Evolutionary conservation across 225 moss, liverwort and hornwort species (phyloP).

Genomic region (Climacium dendroides): DNA sequence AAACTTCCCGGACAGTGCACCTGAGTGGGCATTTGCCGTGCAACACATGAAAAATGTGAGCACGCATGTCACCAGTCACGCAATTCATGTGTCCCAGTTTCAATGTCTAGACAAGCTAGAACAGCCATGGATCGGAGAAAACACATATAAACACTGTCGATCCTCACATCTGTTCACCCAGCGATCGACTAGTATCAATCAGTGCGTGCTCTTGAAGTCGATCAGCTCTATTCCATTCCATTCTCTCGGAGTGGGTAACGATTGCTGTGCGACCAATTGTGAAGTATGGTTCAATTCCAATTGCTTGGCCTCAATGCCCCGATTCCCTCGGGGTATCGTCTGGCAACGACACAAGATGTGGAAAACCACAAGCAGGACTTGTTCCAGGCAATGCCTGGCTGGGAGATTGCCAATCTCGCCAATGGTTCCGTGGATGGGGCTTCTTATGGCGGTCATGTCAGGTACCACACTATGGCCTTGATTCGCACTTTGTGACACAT

Average conservation of each 20-base stretch:
- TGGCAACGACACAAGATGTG: neutral
- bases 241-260: neutral
- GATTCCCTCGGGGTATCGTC: neutral
- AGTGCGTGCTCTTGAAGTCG: neutral
- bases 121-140: neutral
- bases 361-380: neutral
- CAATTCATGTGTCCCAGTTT: neutral
- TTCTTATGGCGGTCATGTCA: neutral
- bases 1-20: no score
- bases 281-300: neutral
- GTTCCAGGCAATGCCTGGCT: neutral
- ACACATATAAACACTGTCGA: neutral
- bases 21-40: neutral
- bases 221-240: neutral
- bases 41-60: neutral
- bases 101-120: neutral
- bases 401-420: slow-evolving; percentile 2
- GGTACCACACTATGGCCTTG: neutral
- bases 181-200: no score
- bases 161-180: neutral
- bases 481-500: neutral
- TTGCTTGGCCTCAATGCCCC: neutral
- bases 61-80: neutral
- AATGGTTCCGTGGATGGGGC: neutral
- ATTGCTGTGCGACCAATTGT: neutral